Evolutionary conservation across 148 eudicot genomes (phyloP).

Genomic region (Chenopodium suecicum): DNA sequence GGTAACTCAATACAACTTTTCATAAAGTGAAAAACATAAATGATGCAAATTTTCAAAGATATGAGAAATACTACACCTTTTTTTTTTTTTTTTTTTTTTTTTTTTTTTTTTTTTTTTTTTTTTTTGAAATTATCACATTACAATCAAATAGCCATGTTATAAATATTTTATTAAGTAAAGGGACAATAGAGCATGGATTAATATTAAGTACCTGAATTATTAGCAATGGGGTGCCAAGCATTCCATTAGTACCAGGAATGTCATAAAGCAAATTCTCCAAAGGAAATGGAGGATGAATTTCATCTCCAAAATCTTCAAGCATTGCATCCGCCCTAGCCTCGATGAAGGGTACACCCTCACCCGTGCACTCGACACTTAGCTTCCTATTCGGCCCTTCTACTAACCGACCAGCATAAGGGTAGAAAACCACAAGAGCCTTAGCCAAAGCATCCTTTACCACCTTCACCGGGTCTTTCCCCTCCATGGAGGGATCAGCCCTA

Average conservation of each 20-base stretch:
- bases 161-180: no score
- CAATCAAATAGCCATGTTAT: no score
- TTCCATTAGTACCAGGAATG: slow-evolving; percentile 23
- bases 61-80: no score
- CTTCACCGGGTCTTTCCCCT: slow-evolving; percentile 13
- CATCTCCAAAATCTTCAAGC: slow-evolving; percentile 25
- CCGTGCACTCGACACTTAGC: slow-evolving; percentile 16
- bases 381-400: slow-evolving; percentile 12
- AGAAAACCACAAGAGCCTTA: slow-evolving; percentile 23
- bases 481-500: slow-evolving; percentile 3
- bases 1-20: no score
- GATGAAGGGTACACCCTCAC: slow-evolving; percentile 16
- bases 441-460: slow-evolving; percentile 24
- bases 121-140: no score
- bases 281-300: slow-evolving; percentile 27
- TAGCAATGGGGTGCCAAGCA: slow-evolving; percentile 24
- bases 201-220: slow-evolving; percentile 16
- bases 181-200: not conserved
- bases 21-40: no score
- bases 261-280: slow-evolving; percentile 19
- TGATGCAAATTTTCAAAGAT: no score
- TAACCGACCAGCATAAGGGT: slow-evolving; percentile 25
- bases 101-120: no score
- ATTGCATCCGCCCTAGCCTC: slow-evolving; percentile 17
- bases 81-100: no score